phyloP scores from a whole-genome alignment of 176 grass and related monocot genomes.

The Phragmites australis region DNA sequence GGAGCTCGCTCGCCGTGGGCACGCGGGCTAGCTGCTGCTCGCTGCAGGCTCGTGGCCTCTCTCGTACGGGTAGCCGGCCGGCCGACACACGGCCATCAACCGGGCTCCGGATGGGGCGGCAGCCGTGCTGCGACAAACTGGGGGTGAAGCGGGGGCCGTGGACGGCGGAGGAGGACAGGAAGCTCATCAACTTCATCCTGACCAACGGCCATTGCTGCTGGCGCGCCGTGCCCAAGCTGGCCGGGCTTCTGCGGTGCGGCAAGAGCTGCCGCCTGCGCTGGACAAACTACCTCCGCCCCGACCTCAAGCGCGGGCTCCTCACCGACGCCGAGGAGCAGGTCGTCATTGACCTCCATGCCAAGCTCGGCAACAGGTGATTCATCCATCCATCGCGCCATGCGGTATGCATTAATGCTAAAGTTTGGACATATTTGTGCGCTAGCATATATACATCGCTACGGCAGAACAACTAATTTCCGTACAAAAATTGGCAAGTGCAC shows the following conservation, averaged over 20 bases:
- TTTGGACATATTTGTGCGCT: not conserved
- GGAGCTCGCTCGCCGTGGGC: not conserved
- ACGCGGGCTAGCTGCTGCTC: not conserved
- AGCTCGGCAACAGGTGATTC: conserved; percentile 71
- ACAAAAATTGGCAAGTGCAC: not conserved
- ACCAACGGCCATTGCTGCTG: conserved; percentile 89
- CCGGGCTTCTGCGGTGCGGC: conserved; percentile 78
- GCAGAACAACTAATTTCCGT: not conserved
- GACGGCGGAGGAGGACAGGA: conserved; percentile 88
- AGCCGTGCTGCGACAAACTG: conserved; percentile 91
- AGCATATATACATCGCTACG: not conserved
- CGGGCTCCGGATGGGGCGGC: conserved; percentile 53
- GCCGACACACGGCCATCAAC: not conserved
- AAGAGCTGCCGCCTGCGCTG: conserved; percentile 96
- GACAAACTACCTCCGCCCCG: conserved; percentile 92
- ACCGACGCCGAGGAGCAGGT: conserved; percentile 82
- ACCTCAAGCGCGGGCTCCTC: conserved; percentile 88
- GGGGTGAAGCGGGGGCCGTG: conserved; percentile 84
- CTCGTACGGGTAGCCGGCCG: not conserved
- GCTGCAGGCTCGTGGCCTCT: not conserved
- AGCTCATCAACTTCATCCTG: conserved; percentile 84
- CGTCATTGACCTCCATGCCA: conserved; percentile 84
- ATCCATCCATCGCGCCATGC: not conserved
- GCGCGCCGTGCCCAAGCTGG: conserved; percentile 87
- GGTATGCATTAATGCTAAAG: not conserved